phyloP scores from a whole-genome alignment of 2,329 filamentous ascomycete genomes.

The Chlorencoelia australis region DNA sequence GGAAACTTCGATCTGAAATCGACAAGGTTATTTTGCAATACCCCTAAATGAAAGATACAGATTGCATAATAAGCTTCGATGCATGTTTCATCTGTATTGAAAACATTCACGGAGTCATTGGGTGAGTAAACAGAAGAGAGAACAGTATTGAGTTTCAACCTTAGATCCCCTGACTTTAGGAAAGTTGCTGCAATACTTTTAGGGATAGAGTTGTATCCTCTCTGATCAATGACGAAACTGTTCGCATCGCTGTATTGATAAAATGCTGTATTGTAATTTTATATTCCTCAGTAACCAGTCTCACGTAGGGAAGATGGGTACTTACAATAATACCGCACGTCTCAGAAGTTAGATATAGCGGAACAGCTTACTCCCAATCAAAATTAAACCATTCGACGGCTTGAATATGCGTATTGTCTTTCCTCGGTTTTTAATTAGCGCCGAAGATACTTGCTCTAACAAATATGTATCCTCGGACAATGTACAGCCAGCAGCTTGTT shows the following conservation, averaged over 20 bases:
- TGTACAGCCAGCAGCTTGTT: too few species aligned
- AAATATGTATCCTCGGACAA: too few species aligned
- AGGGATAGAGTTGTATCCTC: constrained; percentile 51
- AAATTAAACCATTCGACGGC: constrained; percentile 52
- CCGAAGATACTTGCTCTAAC: too few species aligned
- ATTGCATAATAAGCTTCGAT: constrained; percentile 52
- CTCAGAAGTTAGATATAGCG: constrained; percentile 31
- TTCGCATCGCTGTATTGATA: constrained; percentile 52
- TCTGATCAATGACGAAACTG: constrained; percentile 49
- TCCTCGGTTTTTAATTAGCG: constrained; percentile 54
- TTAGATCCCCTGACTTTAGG: constrained; percentile 41
- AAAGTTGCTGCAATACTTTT: constrained; percentile 47
- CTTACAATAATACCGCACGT: constrained; percentile 18
- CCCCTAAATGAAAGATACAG: constrained; percentile 57
- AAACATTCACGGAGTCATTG: constrained; percentile 41
- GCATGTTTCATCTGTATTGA: constrained; percentile 41
- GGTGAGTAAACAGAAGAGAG: constrained; percentile 42
- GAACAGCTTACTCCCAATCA: constrained; percentile 49
- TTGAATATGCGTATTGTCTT: constrained; percentile 43
- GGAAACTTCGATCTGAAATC: constrained; percentile 49
- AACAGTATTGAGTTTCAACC: constrained; percentile 50
- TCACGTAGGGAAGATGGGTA: not conserved
- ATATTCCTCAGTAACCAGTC: not conserved
- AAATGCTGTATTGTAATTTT: constrained; percentile 47
- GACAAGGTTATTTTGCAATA: constrained; percentile 52